phyloP scores from a whole-genome alignment of 192 early-diverging fungal genomes.

The Backusella parvicylindrica region DNA sequence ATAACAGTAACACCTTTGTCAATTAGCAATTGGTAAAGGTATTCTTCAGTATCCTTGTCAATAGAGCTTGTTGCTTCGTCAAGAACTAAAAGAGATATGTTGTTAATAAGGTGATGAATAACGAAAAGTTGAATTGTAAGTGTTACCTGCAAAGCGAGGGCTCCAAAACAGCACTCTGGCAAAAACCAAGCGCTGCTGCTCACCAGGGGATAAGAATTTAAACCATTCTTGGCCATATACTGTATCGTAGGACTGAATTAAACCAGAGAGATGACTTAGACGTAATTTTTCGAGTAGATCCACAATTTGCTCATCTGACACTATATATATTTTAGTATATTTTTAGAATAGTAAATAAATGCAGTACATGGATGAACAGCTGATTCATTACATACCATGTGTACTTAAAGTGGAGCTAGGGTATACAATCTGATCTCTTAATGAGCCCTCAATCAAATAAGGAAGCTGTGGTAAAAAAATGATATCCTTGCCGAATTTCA shows the following conservation, averaged over 20 bases:
- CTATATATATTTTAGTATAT: constrained; percentile 9
- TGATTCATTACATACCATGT: background rate
- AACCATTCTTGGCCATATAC: constrained; percentile 54
- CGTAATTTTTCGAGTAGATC: constrained; percentile 32
- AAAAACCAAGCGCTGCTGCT: constrained; percentile 70
- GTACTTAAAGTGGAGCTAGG: constrained; percentile 38
- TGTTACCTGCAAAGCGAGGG: constrained; percentile 69
- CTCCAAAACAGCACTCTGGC: constrained; percentile 65
- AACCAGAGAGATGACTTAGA: constrained; percentile 35
- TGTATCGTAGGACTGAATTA: constrained; percentile 41
- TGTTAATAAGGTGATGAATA: constrained; percentile 19
- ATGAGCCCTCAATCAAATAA: constrained; percentile 59
- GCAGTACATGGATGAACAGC: background rate
- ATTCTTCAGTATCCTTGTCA: constrained; percentile 46
- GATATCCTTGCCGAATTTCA: constrained; percentile 31
- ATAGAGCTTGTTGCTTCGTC: constrained; percentile 72
- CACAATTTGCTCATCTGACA: constrained; percentile 44
- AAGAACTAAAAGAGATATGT: constrained; percentile 37
- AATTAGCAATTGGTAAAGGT: constrained; percentile 57
- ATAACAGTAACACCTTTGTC: constrained; percentile 77
- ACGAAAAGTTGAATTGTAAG: background rate
- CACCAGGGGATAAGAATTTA: constrained; percentile 71
- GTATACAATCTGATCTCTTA: constrained; percentile 65
- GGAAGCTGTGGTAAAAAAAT: constrained; percentile 70
- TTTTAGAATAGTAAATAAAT: background rate